Conservation (phyloP, 2,329 filamentous ascomycete genomes). For the Hirsutella thompsonii region DNA sequence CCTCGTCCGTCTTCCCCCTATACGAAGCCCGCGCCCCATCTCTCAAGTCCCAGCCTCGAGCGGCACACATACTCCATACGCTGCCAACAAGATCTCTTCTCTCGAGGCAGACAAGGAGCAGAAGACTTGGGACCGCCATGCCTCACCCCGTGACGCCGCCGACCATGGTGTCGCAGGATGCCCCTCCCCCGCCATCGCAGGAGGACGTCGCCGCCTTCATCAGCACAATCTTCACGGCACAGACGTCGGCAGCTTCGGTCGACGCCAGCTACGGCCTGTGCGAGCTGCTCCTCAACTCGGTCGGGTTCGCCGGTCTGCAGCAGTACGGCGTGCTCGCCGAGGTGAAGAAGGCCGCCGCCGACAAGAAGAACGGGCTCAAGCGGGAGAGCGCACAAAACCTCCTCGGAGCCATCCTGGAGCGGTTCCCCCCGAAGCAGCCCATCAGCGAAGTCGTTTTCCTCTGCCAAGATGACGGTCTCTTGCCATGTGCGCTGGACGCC, state of each 20-base stretch:
- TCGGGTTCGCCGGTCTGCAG: constrained; percentile 38
- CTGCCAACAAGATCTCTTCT: not conserved
- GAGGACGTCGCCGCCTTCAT: constrained; percentile 55
- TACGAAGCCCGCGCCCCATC: too few species aligned
- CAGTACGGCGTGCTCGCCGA: constrained; percentile 42
- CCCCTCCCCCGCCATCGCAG: constrained; percentile 45
- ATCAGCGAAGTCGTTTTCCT: constrained; percentile 73
- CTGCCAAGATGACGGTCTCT: constrained; percentile 63
- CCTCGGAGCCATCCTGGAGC: constrained; percentile 85
- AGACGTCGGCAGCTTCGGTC: constrained; percentile 56
- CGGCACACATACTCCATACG: not conserved
- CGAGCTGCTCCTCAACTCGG: constrained; percentile 40
- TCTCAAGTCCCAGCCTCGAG: not conserved
- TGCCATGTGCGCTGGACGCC: constrained; percentile 66
- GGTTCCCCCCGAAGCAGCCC: constrained; percentile 65
- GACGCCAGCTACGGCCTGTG: constrained; percentile 50
- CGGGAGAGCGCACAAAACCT: constrained; percentile 93
- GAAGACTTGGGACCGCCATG: constrained; percentile 17
- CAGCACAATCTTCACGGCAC: constrained; percentile 54
- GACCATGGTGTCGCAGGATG: constrained; percentile 32
- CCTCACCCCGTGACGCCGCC: constrained; percentile 37
- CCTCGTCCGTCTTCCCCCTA: too few species aligned
- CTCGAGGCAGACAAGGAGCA: not conserved
- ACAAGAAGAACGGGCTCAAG: constrained; percentile 83
- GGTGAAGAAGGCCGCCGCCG: constrained; percentile 61